phyloP scores from a whole-genome alignment of 2,329 filamentous ascomycete genomes.

The Xylaria sp. region DNA sequence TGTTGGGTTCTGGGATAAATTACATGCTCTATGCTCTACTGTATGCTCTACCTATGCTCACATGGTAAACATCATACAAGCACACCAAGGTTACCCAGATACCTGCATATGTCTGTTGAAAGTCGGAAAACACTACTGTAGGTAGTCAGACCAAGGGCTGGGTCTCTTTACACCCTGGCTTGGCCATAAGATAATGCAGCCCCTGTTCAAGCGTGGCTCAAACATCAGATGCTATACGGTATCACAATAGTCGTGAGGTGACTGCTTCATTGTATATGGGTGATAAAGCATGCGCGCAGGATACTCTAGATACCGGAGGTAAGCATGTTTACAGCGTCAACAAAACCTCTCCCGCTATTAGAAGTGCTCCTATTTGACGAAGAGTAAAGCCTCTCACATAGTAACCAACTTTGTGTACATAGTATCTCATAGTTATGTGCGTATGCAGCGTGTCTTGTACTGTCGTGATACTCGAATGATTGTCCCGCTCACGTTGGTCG shows the following conservation, averaged over 20 bases:
- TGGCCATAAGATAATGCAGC: not conserved
- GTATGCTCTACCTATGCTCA: no score
- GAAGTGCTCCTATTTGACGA: not conserved
- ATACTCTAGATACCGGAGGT: not conserved
- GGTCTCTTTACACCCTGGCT: not conserved
- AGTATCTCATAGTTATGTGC: slow-evolving; percentile 7
- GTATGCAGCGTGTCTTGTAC: not conserved
- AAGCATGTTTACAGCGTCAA: not conserved
- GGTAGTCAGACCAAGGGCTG: slow-evolving; percentile 4
- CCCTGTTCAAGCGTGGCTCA: not conserved
- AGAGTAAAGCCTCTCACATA: not conserved
- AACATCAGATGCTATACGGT: not conserved
- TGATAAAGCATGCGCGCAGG: no score
- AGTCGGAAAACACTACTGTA: not conserved
- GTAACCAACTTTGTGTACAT: not conserved
- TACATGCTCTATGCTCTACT: not conserved
- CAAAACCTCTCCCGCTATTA: not conserved
- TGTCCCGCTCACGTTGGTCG: slow-evolving; percentile 9
- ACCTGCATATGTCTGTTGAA: slow-evolving; percentile 2
- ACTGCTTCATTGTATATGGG: not conserved
- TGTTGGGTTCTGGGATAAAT: not conserved
- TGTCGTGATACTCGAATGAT: slow-evolving; percentile 2
- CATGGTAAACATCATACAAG: not conserved
- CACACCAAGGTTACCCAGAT: not conserved
- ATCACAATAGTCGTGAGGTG: not conserved